Percentiles rank a stretch among this genome's conserved stretches.
Evolutionary conservation across 2,329 filamentous ascomycete genomes (phyloP).

Genomic region (Colletotrichum tropicale): DNA sequence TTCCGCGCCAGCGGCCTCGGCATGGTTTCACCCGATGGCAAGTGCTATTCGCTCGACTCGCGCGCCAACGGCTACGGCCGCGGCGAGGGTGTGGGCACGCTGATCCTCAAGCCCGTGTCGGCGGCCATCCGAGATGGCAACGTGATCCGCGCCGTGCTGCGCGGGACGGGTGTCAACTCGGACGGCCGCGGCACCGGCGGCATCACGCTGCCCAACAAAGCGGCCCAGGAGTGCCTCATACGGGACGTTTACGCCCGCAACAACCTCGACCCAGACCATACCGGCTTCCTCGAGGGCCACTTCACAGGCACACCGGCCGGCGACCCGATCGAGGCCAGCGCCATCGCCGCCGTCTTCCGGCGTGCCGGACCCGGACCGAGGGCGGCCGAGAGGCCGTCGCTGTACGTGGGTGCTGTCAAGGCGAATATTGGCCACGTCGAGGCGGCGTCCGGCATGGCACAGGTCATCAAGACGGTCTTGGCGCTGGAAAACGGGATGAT

Average conservation of each 20-base stretch:
- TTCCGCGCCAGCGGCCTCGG: constrained; percentile 5
- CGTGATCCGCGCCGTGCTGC: constrained; percentile 37
- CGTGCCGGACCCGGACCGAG: constrained; percentile 29
- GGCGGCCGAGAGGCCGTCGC: neutral
- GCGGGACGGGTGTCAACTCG: constrained; percentile 34
- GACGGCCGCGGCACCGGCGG: constrained; percentile 42
- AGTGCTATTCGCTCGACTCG: constrained; percentile 1
- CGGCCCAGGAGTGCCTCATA: constrained; percentile 9
- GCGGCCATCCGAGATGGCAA: constrained; percentile 47
- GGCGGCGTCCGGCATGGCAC: neutral
- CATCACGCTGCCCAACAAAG: constrained; percentile 39
- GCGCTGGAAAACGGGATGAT: neutral
- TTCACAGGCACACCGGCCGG: constrained; percentile 52
- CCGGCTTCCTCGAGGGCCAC: constrained; percentile 5
- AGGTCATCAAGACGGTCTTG: neutral
- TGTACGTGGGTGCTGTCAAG: constrained; percentile 27
- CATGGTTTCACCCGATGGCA: neutral
- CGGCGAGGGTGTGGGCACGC: constrained; percentile 20
- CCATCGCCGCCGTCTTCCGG: constrained; percentile 48
- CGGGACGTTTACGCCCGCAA: neutral
- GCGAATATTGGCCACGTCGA: constrained; percentile 24
- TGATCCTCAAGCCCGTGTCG: constrained; percentile 47
- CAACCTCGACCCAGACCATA: neutral
- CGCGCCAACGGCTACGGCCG: constrained; percentile 4
- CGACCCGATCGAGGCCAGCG: constrained; percentile 57